Evolutionary conservation across 805 yeast genomes (phyloP).

Genomic region (Ogataea methanolica): DNA sequence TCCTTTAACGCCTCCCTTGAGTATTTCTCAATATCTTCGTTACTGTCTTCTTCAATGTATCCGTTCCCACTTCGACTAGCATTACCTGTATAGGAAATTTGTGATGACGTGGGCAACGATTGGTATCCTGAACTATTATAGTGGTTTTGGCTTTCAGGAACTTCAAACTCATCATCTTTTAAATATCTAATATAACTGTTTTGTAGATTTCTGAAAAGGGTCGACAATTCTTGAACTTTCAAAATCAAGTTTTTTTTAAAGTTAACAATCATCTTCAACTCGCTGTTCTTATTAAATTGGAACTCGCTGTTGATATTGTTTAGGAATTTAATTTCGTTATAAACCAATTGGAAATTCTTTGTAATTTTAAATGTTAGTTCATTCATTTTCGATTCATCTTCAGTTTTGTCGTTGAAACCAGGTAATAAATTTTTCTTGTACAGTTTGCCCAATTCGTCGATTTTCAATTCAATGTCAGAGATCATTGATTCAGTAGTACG

Average conservation of each 20-base stretch:
- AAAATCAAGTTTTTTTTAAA: constrained; percentile 81
- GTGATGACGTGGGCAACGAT: not conserved
- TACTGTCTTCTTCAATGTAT: constrained; percentile 29
- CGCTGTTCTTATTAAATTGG: constrained; percentile 36
- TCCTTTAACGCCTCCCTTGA: constrained; percentile 47
- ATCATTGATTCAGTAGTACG: constrained; percentile 65
- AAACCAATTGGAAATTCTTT: constrained; percentile 71
- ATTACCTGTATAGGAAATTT: not conserved
- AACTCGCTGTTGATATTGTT: constrained; percentile 26
- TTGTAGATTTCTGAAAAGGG: constrained; percentile 80
- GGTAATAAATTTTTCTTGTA: constrained; percentile 84
- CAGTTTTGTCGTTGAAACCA: constrained; percentile 76
- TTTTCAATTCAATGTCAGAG: constrained; percentile 44
- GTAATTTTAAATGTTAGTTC: constrained; percentile 71
- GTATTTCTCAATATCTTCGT: constrained; percentile 42
- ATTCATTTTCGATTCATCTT: constrained; percentile 76
- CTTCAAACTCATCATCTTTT: constrained; percentile 69
- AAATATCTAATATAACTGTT: constrained; percentile 82
- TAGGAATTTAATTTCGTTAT: constrained; percentile 66
- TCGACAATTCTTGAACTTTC: constrained; percentile 73
- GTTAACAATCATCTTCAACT: constrained; percentile 66
- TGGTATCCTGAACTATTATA: not conserved
- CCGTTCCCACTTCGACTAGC: not conserved
- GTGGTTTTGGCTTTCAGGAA: constrained; percentile 10
- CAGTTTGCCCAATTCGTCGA: constrained; percentile 58